Conservation (phyloP, 2,329 filamentous ascomycete species). For the Aspergillus fischeri region DNA sequence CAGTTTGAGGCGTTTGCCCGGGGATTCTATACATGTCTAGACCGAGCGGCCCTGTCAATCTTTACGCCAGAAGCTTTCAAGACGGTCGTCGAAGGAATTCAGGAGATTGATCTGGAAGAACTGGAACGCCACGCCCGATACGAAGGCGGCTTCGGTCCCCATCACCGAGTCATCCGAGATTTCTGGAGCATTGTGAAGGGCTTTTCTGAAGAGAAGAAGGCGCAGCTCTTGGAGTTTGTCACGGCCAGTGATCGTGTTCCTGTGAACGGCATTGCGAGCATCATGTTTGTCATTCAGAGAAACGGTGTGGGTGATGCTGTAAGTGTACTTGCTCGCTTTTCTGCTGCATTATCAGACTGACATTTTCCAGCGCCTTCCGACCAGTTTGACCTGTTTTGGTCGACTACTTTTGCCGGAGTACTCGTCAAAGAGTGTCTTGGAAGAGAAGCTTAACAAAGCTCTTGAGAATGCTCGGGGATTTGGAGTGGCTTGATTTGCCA, state of each 20-base stretch:
- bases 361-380: constrained; percentile 58
- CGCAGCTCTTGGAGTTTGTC: constrained; percentile 83
- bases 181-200: constrained; percentile 83
- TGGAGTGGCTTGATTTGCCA: constrained; percentile 61
- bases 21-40: constrained; percentile 74
- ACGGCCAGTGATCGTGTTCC: constrained; percentile 89
- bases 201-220: constrained; percentile 60
- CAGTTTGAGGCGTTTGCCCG: constrained; percentile 77
- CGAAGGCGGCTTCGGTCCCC: constrained; percentile 69
- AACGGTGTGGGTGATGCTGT: constrained; percentile 62
- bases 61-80: constrained; percentile 69
- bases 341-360: constrained; percentile 10
- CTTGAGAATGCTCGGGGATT: constrained; percentile 87
- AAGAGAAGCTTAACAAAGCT: constrained; percentile 74
- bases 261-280: constrained; percentile 74
- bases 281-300: constrained; percentile 79
- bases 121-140: constrained; percentile 71
- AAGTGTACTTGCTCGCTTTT: constrained; percentile 16
- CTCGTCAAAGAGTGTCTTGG: constrained; percentile 62
- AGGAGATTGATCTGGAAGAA: constrained; percentile 72
- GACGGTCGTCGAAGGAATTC: constrained; percentile 74
- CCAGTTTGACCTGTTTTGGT: constrained; percentile 89
- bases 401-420: constrained; percentile 85
- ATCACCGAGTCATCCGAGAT: constrained; percentile 65
- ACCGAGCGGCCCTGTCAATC: constrained; percentile 66